Evolutionary conservation across 2,329 filamentous ascomycete species (phyloP).

Genomic region (Tricladium varicosporioides): DNA sequence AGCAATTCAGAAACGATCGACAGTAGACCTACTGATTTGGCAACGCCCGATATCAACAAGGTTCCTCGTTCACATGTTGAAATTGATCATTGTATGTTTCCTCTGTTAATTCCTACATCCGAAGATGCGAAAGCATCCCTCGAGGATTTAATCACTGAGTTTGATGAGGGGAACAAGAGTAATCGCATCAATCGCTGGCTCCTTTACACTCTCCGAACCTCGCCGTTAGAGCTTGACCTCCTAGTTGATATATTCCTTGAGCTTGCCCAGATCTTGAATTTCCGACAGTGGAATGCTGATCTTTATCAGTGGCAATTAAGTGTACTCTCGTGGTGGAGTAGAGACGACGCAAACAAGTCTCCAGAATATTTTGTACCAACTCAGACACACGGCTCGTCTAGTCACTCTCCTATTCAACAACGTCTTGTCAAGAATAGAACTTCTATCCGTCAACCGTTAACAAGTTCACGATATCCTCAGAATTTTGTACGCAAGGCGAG

Average conservation of each 20-base stretch:
- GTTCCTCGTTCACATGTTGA: not conserved
- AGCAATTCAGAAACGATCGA: not conserved
- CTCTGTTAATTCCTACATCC: slow-evolving; percentile 2
- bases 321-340: slow-evolving; percentile 4
- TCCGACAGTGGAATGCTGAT: slow-evolving; percentile 3
- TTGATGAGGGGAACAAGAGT: slow-evolving; percentile 14
- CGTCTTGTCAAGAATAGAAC: not conserved
- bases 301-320: slow-evolving; percentile 3
- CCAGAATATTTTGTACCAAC: not conserved
- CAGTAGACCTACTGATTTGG: not conserved
- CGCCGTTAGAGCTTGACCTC: slow-evolving; percentile 11
- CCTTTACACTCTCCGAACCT: slow-evolving; percentile 12
- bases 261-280: slow-evolving; percentile 2
- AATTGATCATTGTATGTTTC: slow-evolving; percentile 12
- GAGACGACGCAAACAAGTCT: slow-evolving; percentile 7
- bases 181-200: slow-evolving; percentile 18
- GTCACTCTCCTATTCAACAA: not conserved
- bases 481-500: too few species aligned
- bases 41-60: not conserved
- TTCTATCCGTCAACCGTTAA: not conserved
- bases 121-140: slow-evolving; percentile 1
- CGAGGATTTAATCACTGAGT: slow-evolving; percentile 11
- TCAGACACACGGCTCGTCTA: not conserved
- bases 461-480: not conserved
- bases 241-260: slow-evolving; percentile 2